These are phyloP conservation scores for Serendipita sp. DNA, from an alignment of 768 basidiomycete species.

Conservation along the genomic window DNA sequence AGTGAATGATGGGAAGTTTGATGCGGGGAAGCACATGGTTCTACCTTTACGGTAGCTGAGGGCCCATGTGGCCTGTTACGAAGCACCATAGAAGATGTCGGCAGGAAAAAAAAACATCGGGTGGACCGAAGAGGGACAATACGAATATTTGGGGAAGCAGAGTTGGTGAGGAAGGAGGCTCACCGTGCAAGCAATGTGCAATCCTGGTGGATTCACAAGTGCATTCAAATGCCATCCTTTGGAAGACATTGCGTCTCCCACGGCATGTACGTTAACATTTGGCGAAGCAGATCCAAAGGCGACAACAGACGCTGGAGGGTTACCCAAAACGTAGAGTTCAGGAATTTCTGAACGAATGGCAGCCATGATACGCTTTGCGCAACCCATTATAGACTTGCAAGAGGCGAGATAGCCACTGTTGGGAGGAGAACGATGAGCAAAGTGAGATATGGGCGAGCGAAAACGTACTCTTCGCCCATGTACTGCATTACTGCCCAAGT, in stretches of 20 bases:
- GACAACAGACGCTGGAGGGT: conserved; percentile 78
- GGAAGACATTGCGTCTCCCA: conserved; percentile 77
- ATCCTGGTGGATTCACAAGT: conserved; percentile 55
- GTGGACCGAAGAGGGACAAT: neutral
- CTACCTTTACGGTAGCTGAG: neutral
- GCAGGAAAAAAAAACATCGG: too few species aligned
- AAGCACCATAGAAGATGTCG: too few species aligned
- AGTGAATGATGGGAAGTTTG: neutral
- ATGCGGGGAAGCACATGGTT: neutral
- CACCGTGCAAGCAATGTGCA: conserved; percentile 92
- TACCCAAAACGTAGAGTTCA: conserved; percentile 77
- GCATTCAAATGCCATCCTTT: conserved; percentile 89
- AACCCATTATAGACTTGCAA: conserved; percentile 64
- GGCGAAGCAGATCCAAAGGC: conserved; percentile 60
- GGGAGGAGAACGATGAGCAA: neutral
- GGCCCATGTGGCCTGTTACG: neutral
- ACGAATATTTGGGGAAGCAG: neutral
- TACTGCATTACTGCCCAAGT: conserved; percentile 95
- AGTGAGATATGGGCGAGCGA: neutral
- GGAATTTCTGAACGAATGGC: conserved; percentile 52
- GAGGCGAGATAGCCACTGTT: conserved; percentile 73
- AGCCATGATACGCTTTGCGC: conserved; percentile 51
- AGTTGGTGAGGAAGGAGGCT: conserved; percentile 15
- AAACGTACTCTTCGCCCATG: conserved; percentile 65
- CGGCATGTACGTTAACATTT: conserved; percentile 59